Conservation (phyloP, 2,329 filamentous ascomycete species). For the Bretziella fagacearum region DNA sequence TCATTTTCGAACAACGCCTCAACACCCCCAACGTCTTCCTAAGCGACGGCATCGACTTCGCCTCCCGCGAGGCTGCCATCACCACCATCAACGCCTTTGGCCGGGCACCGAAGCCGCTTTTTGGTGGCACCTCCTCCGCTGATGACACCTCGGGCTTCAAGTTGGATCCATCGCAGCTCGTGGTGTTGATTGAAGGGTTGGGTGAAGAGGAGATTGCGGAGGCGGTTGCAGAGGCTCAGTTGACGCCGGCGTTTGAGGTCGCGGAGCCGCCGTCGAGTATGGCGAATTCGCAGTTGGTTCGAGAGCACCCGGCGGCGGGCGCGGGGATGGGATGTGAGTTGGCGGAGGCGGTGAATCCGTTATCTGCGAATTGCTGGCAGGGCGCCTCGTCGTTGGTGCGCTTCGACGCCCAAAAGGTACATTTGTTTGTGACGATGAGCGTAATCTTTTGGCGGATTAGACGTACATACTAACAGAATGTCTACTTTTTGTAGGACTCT, state of each 20-base stretch:
- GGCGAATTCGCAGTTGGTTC: slow-evolving; percentile 28
- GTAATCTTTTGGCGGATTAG: background rate
- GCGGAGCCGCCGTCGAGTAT: slow-evolving; percentile 27
- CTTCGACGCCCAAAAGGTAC: slow-evolving; percentile 30
- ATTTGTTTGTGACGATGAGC: background rate
- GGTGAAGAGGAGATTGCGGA: slow-evolving; percentile 15
- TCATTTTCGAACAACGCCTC: slow-evolving; percentile 14
- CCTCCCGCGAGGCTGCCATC: slow-evolving; percentile 12
- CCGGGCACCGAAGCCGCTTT: slow-evolving; percentile 11
- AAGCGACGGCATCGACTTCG: slow-evolving; percentile 8
- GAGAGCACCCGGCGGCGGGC: slow-evolving; percentile 26
- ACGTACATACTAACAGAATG: background rate
- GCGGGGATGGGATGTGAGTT: slow-evolving; percentile 26
- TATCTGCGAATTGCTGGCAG: slow-evolving; percentile 29
- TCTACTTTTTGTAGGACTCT: slow-evolving; percentile 21
- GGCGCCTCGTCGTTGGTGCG: slow-evolving; percentile 27
- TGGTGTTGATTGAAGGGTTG: slow-evolving; percentile 43
- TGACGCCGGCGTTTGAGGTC: slow-evolving; percentile 32
- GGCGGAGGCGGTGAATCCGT: slow-evolving; percentile 26
- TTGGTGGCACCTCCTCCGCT: background rate
- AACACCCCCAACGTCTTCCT: slow-evolving; percentile 14
- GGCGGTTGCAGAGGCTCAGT: slow-evolving; percentile 17
- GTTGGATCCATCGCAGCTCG: slow-evolving; percentile 28
- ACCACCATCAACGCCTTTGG: slow-evolving; percentile 13
- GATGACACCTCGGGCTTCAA: background rate